Evolutionary conservation across 345 rosid species (phyloP).

Genomic region (Salix brachista): DNA sequence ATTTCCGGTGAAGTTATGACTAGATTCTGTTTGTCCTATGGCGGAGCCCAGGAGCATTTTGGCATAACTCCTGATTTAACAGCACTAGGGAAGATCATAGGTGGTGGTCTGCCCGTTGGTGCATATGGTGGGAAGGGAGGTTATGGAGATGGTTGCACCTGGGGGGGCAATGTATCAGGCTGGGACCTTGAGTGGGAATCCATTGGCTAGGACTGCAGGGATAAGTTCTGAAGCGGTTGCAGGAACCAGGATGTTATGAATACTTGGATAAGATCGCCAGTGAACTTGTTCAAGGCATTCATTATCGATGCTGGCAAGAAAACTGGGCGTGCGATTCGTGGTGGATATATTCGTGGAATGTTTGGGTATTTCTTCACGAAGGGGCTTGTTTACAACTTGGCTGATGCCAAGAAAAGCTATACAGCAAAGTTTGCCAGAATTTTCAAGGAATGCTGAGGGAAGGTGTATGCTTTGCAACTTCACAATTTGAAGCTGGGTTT

Average conservation of each 20-base stretch:
- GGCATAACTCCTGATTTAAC: constrained; percentile 77
- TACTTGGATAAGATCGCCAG: constrained; percentile 67
- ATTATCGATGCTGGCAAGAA: constrained; percentile 73
- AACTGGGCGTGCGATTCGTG: constrained; percentile 82
- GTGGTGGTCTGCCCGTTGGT: constrained; percentile 90
- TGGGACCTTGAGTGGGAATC: constrained; percentile 93
- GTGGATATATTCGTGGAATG: constrained; percentile 79
- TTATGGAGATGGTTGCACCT: constrained; percentile 97
- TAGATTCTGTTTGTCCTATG: constrained; percentile 80
- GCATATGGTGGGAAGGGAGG: constrained; percentile 91
- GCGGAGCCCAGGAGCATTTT: constrained; percentile 91
- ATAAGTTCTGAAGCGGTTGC: constrained; percentile 68
- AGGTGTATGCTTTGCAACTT: constrained; percentile 96
- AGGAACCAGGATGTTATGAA: constrained; percentile 72
- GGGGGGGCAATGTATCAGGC: constrained; percentile 99
- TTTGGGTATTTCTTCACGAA: constrained; percentile 94
- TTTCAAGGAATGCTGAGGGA: constrained; percentile 77
- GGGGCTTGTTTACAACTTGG: constrained; percentile 77
- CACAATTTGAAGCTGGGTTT: constrained; percentile 97
- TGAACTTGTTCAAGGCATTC: constrained; percentile 60
- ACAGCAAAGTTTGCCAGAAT: constrained; percentile 70
- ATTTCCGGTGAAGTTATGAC: constrained; percentile 97
- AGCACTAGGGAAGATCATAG: constrained; percentile 87
- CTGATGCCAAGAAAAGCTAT: constrained; percentile 83
- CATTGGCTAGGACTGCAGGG: constrained; percentile 93